Evolutionary conservation across 2,329 filamentous ascomycete genomes (phyloP).

Genomic region (Cercospora zeae-maydis): DNA sequence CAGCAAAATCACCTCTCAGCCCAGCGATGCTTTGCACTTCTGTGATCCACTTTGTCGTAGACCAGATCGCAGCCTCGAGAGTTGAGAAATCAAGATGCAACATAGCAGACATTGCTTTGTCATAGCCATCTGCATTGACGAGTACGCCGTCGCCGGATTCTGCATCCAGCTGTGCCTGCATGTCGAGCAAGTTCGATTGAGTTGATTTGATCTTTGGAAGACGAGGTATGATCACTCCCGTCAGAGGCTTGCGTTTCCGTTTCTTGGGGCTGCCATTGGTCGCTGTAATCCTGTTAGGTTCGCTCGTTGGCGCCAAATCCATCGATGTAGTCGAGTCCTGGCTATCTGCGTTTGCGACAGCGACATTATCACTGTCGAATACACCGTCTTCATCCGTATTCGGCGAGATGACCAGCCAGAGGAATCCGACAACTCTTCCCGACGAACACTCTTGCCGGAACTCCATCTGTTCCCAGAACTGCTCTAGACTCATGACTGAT

Average conservation of each 20-base stretch:
- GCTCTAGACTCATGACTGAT: conserved; percentile 75
- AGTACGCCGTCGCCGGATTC: conserved; percentile 22
- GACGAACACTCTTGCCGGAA: conserved; percentile 94
- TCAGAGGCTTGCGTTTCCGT: conserved; percentile 48
- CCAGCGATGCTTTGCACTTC: conserved; percentile 51
- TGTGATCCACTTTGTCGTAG: conserved; percentile 66
- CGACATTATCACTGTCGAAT: neutral
- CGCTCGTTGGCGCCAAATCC: conserved; percentile 6
- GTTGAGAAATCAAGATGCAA: conserved; percentile 71
- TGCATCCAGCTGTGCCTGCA: conserved; percentile 17
- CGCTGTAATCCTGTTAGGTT: neutral
- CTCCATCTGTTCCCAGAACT: conserved; percentile 99
- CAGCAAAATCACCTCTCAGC: conserved; percentile 21
- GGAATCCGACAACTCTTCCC: conserved; percentile 85
- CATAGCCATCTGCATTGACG: conserved; percentile 38
- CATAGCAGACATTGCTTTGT: conserved; percentile 55
- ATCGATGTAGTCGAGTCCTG: conserved; percentile 19
- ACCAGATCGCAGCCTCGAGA: conserved; percentile 58
- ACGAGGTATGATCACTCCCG: conserved; percentile 61
- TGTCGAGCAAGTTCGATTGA: conserved; percentile 23
- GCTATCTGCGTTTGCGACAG: conserved; percentile 14
- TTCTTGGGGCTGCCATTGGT: conserved; percentile 18
- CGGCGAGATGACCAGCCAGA: conserved; percentile 83
- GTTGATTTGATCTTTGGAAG: conserved; percentile 48
- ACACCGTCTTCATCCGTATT: conserved; percentile 4